These are phyloP conservation scores for Chrysanthemum seticuspe DNA, from an alignment of 129 eudicot species.

Conservation along the genomic window DNA sequence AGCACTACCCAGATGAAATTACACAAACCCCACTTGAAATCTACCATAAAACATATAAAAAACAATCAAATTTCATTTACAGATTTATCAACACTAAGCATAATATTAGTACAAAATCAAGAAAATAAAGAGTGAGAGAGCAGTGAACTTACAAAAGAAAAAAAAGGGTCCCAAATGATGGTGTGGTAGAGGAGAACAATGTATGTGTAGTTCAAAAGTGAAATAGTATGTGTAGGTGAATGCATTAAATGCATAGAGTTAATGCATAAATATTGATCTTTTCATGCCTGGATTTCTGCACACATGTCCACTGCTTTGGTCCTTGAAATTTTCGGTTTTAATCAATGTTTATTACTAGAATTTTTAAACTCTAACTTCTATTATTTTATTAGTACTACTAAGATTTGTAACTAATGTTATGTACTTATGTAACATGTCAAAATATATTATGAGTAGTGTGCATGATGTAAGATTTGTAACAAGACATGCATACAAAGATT, in stretches of 20 bases:
- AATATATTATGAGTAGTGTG: no score
- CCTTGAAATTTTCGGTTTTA: slow-evolving; percentile 26
- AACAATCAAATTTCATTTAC: neutral
- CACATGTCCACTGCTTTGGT: slow-evolving; percentile 37
- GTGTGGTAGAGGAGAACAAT: slow-evolving; percentile 25
- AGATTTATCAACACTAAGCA: neutral
- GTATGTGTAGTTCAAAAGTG: slow-evolving; percentile 22
- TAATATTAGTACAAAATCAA: slow-evolving; percentile 28
- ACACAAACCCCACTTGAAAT: slow-evolving; percentile 26
- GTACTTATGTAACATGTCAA: no score
- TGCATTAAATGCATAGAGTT: slow-evolving; percentile 65
- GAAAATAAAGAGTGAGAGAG: slow-evolving; percentile 24
- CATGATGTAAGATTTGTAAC: no score
- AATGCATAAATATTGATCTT: slow-evolving; percentile 66
- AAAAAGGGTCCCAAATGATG: neutral
- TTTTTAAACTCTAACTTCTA: slow-evolving; percentile 8
- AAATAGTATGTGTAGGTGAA: slow-evolving; percentile 63
- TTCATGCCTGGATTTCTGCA: slow-evolving; percentile 73
- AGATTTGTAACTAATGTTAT: neutral
- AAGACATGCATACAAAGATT: no score
- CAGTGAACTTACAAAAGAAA: slow-evolving; percentile 24
- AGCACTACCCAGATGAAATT: slow-evolving; percentile 39
- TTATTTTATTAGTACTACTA: neutral
- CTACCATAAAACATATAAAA: slow-evolving; percentile 18
- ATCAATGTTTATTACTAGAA: neutral